These are phyloP conservation scores for Trichothecium sympodiale DNA, from an alignment of 2,329 filamentous ascomycete genomes.

Conservation along the genomic window DNA sequence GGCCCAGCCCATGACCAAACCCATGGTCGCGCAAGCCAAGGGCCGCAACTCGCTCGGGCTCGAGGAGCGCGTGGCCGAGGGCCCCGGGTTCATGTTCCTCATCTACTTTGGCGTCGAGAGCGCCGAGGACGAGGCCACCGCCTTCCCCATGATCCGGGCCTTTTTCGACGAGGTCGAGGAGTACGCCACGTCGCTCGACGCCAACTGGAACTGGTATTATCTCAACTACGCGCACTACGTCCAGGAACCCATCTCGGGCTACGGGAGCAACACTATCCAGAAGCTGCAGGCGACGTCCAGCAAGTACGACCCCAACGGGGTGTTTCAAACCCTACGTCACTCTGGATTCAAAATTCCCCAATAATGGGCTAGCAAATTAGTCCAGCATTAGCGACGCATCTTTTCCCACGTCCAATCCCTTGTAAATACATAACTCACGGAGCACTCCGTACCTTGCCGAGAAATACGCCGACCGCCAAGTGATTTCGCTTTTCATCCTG, in stretches of 20 bases:
- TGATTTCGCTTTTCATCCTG: too few species aligned
- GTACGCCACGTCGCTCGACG: neutral
- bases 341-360: conserved; percentile 21
- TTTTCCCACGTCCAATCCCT: too few species aligned
- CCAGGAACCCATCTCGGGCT: conserved; percentile 25
- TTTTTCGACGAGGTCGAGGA: conserved; percentile 7
- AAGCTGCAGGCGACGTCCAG: conserved; percentile 17
- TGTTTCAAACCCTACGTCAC: conserved; percentile 23
- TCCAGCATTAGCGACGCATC: too few species aligned
- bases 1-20: conserved; percentile 21
- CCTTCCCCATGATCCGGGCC: conserved; percentile 12
- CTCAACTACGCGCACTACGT: conserved; percentile 31
- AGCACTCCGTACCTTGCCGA: too few species aligned
- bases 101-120: conserved; percentile 17
- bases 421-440: too few species aligned
- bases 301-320: conserved; percentile 25
- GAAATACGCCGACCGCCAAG: too few species aligned
- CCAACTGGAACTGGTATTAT: conserved; percentile 18
- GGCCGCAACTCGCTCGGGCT: conserved; percentile 23
- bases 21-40: conserved; percentile 17
- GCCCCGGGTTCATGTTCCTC: conserved; percentile 21
- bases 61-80: conserved; percentile 14
- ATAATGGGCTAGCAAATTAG: too few species aligned
- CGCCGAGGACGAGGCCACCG: conserved; percentile 16
- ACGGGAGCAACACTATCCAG: conserved; percentile 24